These are phyloP conservation scores for Turritis glabra DNA, from an alignment of 345 rosid genomes.

Conservation along the genomic window DNA sequence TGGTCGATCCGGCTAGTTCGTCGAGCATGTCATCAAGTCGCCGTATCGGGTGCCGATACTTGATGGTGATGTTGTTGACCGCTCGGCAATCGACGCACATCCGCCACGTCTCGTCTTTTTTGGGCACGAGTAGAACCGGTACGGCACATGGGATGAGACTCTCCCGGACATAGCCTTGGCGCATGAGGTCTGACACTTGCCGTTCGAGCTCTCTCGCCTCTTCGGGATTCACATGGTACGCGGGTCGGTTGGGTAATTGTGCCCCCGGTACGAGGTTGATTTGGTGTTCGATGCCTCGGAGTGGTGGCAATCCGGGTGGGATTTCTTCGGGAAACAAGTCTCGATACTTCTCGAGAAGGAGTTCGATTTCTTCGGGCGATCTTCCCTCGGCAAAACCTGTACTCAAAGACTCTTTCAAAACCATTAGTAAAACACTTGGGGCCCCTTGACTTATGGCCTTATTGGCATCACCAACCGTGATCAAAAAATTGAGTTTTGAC, in stretches of 20 bases:
- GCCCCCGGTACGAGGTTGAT: background rate
- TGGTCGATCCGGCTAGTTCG: rapidly evolving
- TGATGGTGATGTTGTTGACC: background rate
- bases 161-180: background rate
- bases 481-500: too few species aligned
- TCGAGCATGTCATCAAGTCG: background rate
- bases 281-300: background rate
- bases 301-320: rapidly evolving
- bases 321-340: background rate
- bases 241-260: background rate
- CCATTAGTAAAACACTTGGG: too few species aligned
- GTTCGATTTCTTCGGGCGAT: background rate
- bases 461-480: too few species aligned
- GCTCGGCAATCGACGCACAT: background rate
- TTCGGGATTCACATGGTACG: too few species aligned
- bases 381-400: too few species aligned
- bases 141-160: background rate
- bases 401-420: background rate
- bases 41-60: background rate
- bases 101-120: background rate
- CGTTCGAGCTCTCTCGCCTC: background rate
- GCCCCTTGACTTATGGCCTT: too few species aligned
- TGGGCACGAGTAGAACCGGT: rapidly evolving
- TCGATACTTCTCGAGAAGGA: background rate
- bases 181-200: background rate